Conservation (phyloP, 371 early-diverging fungal species). For the Fennellomyces sp. region DNA sequence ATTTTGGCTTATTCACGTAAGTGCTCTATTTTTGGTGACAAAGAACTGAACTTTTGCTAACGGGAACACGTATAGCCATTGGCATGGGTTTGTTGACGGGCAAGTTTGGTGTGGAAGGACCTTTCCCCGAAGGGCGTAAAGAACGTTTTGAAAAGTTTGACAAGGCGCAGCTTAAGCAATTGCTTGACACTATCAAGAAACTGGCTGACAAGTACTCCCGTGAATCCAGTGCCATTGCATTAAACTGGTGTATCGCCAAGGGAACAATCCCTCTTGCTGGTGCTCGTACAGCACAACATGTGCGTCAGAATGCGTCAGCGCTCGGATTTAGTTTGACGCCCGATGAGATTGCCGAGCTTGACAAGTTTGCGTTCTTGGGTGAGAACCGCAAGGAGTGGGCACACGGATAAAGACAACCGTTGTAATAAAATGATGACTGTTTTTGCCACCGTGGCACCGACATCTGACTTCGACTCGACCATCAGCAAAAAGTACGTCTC, state of each 20-base stretch:
- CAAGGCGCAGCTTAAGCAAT: conserved; percentile 21
- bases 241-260: conserved; percentile 51
- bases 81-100: conserved; percentile 57
- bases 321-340: conserved; percentile 54
- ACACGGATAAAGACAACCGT: conserved; percentile 46
- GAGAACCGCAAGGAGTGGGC: conserved; percentile 41
- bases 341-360: conserved; percentile 49
- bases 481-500: too few species aligned
- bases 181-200: conserved; percentile 27
- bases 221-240: conserved; percentile 41
- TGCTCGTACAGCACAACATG: conserved; percentile 54
- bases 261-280: conserved; percentile 63
- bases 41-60: neutral
- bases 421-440: too few species aligned
- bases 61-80: conserved; percentile 18
- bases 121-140: conserved; percentile 33
- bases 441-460: too few species aligned
- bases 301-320: conserved; percentile 47
- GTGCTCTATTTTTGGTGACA: neutral
- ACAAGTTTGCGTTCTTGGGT: conserved; percentile 48
- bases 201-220: conserved; percentile 29
- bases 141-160: conserved; percentile 23
- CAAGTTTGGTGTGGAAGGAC: conserved; percentile 49
- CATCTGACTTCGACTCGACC: too few species aligned
- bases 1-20: conserved; percentile 63